Base-by-base conservation (phyloP, 108 stramenopile species). In the Pseudonitzschia pungens region DNA sequence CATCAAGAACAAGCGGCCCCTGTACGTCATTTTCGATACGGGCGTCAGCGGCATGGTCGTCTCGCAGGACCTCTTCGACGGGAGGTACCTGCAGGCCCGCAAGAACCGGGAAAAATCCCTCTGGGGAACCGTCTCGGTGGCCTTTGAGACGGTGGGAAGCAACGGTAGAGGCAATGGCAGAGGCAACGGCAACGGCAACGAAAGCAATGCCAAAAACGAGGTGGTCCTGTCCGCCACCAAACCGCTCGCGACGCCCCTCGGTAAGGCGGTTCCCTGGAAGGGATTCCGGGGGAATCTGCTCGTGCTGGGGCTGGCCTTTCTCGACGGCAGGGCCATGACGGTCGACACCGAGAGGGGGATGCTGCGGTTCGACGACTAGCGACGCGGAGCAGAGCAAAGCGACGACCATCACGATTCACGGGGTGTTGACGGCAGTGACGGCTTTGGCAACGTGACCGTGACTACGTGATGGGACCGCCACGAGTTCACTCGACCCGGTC, bases 11-110 rank as follows among this genome's bases (percentile, higher is more conserved):
- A 57, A 0, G 33, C 67, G 56, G 31, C 83, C 83, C 51, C 68
- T 83, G 9, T 86, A 81, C 45, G 84, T 84, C 0, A 89, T 89
- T 15, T 85, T 89, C 66, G 88, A 89, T 48, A 89, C 88, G 0
- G 88, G 88, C n/a, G 74, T 83, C 12, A 81, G 79, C 16, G 88
- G 87, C 4, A 88, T 88, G 87, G 78, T 85, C 0, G 75, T 88
- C 10, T 73, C 71, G 21, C 76, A 69, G 33, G 84, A 88, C 26
- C 55, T 88, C 10, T 88, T 79, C 62, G 82, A 88, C 26, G 82
- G 78, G 56, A 73, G 84, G 20, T 84, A 88, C 32, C 20, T 70
- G 4, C 60, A 75, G 52, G 84, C 84, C 6, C 63, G 84, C 45
- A 68, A 72, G 58, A 78, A 78, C 22, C 65, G 73, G 43, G 83